phyloP scores from a whole-genome alignment of 139 green algal species.

The Coccomyxa sp. region DNA sequence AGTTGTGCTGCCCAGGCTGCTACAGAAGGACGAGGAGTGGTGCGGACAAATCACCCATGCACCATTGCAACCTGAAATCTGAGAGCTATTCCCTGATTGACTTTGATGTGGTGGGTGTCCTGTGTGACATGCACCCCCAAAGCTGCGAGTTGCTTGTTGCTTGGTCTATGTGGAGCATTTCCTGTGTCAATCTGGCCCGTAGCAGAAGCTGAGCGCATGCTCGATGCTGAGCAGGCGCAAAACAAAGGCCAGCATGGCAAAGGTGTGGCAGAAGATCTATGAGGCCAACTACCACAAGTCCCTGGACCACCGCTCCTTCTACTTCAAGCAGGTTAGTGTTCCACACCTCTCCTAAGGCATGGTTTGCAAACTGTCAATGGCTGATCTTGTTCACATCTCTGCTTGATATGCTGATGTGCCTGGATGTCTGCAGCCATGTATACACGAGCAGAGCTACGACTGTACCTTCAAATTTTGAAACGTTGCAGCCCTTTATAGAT shows the following conservation, averaged over 20 bases:
- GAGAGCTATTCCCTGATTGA: background rate
- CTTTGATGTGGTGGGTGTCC: background rate
- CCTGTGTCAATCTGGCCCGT: no score
- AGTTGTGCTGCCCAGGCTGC: conserved; percentile 79
- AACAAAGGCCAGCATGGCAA: conserved; percentile 73
- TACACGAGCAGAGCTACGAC: no score
- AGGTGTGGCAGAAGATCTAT: conserved; percentile 86
- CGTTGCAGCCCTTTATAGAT: no score
- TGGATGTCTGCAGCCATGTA: no score
- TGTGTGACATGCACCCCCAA: no score
- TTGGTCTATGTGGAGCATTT: no score
- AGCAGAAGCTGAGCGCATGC: background rate
- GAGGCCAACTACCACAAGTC: conserved; percentile 97
- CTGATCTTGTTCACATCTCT: no score
- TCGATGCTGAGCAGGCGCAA: conserved; percentile 8
- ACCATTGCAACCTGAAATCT: no score
- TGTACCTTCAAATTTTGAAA: no score
- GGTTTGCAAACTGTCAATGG: no score
- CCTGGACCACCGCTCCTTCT: conserved; percentile 97
- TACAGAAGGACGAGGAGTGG: conserved; percentile 95
- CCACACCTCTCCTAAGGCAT: background rate
- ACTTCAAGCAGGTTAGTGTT: conserved; percentile 92
- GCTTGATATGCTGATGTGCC: no score
- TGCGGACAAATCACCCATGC: background rate
- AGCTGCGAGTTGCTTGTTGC: no score